A percentile compares a stretch with the other conserved stretches of the same genome.
These are phyloP conservation scores for Gilbertella persicaria DNA, from an alignment of 371 early-diverging fungal species.

Conservation along the genomic window DNA sequence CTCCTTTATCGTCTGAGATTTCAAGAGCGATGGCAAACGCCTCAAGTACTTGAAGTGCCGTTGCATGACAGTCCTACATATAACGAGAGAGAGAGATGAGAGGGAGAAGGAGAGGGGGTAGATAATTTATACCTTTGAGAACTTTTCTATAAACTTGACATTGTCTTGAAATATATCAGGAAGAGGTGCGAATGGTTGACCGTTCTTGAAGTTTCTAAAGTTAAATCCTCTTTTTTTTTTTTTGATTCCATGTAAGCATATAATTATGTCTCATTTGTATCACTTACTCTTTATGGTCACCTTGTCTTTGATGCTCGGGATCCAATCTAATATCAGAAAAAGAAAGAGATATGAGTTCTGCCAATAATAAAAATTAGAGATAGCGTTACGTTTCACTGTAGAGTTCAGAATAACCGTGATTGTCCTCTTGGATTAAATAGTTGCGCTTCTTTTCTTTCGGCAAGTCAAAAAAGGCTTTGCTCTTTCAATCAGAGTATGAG, in stretches of 20 bases:
- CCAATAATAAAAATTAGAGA: background rate
- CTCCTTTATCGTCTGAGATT: conserved; percentile 58
- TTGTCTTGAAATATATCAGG: conserved; percentile 39
- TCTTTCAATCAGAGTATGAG: too few species aligned
- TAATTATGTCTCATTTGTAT: background rate
- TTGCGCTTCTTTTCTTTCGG: conserved; percentile 40
- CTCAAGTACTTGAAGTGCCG: conserved; percentile 51
- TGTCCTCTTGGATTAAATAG: conserved; percentile 33
- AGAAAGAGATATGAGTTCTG: too few species aligned
- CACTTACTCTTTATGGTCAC: conserved; percentile 68
- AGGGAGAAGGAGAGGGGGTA: too few species aligned
- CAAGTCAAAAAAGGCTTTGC: conserved; percentile 51
- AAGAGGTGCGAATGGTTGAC: conserved; percentile 39
- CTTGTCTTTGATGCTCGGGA: conserved; percentile 55
- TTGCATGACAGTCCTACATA: conserved; percentile 48
- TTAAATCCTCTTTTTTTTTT: conserved; percentile 55
- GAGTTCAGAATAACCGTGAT: conserved; percentile 47
- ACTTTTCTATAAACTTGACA: conserved; percentile 26
- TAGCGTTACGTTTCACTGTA: conserved; percentile 42
- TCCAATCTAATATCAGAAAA: conserved; percentile 46
- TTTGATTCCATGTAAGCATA: too few species aligned
- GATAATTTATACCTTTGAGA: conserved; percentile 34
- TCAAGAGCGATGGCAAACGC: conserved; percentile 65
- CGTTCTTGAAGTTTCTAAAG: conserved; percentile 50
- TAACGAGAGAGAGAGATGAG: too few species aligned